Percentiles rank a stretch among this genome's conserved stretches.
Conservation (phyloP, 805 yeast species). For the Pichia manshurica region DNA sequence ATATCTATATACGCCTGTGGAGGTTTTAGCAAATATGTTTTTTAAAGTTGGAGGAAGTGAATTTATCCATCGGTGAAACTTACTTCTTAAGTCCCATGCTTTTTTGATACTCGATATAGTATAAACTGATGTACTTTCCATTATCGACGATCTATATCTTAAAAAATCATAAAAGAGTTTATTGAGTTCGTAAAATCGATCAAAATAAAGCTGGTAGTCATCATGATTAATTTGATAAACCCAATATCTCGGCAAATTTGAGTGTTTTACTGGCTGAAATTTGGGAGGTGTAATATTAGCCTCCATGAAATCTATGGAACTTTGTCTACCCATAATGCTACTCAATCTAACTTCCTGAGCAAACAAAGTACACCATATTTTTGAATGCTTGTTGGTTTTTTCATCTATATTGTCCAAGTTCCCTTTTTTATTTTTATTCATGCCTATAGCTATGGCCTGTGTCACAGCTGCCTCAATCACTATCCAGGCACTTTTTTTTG, state of each 20-base stretch:
- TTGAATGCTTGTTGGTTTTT: conserved; percentile 8
- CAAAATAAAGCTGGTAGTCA: conserved; percentile 8
- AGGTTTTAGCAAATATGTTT: not conserved
- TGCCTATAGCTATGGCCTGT: conserved; percentile 20
- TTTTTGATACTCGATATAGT: conserved; percentile 10
- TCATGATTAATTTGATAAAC: not conserved
- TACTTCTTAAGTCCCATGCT: conserved; percentile 22
- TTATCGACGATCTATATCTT: conserved; percentile 15
- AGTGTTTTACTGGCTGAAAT: not conserved
- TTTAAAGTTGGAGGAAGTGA: conserved; percentile 3
- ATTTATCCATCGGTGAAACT: conserved; percentile 6
- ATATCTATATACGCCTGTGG: not conserved
- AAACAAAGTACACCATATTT: conserved; percentile 20
- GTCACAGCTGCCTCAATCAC: conserved; percentile 17
- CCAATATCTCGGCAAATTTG: conserved; percentile 4
- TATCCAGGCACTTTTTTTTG: conserved; percentile 18
- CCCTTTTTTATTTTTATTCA: conserved; percentile 11
- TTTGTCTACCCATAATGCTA: conserved; percentile 8
- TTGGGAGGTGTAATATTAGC: conserved; percentile 1
- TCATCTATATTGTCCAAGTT: not conserved
- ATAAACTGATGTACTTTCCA: conserved; percentile 13
- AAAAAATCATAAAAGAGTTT: conserved; percentile 6
- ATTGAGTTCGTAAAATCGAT: conserved; percentile 3
- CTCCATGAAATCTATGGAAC: conserved; percentile 5
- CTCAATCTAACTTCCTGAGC: conserved; percentile 12